These are phyloP conservation scores for Trichoderma virens DNA, from an alignment of 495 filamentous ascomycete genomes.

Conservation along the genomic window DNA sequence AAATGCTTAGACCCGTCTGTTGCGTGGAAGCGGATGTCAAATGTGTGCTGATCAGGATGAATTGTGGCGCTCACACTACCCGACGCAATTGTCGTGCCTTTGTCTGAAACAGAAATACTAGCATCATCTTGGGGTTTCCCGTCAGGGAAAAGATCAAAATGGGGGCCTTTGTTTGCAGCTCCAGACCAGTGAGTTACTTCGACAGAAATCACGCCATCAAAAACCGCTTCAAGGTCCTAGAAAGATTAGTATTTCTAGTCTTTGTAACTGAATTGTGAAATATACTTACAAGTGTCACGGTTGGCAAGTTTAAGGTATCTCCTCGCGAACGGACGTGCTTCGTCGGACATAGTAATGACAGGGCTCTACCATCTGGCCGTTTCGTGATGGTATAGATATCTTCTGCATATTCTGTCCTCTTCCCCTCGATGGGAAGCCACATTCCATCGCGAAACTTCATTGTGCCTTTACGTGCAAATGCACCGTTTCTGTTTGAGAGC, in stretches of 20 bases:
- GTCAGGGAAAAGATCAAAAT: constrained; percentile 53
- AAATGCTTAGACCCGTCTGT: constrained; percentile 40
- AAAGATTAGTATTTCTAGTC: constrained; percentile 20
- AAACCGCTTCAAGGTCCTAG: constrained; percentile 45
- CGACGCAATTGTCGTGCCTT: constrained; percentile 46
- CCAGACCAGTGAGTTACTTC: constrained; percentile 60
- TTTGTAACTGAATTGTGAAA: constrained; percentile 10
- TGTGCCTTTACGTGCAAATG: constrained; percentile 5
- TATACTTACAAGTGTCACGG: constrained; percentile 34
- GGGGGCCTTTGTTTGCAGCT: constrained; percentile 47
- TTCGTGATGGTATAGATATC: constrained; percentile 41
- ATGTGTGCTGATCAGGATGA: constrained; percentile 43
- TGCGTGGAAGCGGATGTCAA: constrained; percentile 49
- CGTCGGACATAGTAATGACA: constrained; percentile 44
- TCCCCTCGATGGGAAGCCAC: constrained; percentile 43
- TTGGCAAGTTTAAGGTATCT: constrained; percentile 51
- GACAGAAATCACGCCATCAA: constrained; percentile 54
- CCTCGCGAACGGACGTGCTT: constrained; percentile 39
- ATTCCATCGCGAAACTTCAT: constrained; percentile 47
- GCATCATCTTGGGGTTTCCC: constrained; percentile 39
- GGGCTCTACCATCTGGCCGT: constrained; percentile 25
- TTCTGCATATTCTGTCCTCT: constrained; percentile 47
- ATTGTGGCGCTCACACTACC: constrained; percentile 49
- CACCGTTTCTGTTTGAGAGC: not conserved
- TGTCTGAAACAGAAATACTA: constrained; percentile 39